phyloP scores from a whole-genome alignment of 176 grass and related monocot species.

The Bromus sterilis region DNA sequence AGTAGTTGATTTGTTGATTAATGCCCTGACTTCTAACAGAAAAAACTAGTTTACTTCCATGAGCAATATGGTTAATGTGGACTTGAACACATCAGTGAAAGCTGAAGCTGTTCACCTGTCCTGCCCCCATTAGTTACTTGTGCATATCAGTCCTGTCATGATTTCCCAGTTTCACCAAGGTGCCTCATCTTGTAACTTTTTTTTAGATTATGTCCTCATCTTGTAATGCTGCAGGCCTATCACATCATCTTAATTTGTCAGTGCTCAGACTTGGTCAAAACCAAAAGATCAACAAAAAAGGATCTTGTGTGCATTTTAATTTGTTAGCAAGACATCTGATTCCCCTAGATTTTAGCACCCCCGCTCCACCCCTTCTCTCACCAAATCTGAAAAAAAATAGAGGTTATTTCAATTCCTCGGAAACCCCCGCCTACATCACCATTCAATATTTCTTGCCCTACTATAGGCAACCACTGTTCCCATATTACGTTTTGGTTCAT shows the following conservation, averaged over 20 bases:
- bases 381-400: not conserved
- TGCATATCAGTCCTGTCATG: not conserved
- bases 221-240: constrained; percentile 10
- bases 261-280: not conserved
- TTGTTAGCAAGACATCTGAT: not conserved
- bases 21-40: not conserved
- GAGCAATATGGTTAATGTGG: not conserved
- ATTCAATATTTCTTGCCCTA: not conserved
- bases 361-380: too few relatives aligned
- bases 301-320: not conserved
- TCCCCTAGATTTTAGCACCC: not conserved
- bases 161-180: not conserved
- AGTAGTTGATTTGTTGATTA: not conserved
- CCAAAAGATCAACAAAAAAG: not conserved
- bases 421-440: not conserved
- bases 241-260: not conserved
- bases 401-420: not conserved
- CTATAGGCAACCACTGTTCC: not conserved
- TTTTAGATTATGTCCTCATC: too few relatives aligned
- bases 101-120: not conserved
- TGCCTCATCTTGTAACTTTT: constrained; percentile 16
- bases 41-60: not conserved
- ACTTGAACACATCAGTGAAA: not conserved
- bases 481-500: not conserved
- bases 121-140: constrained; percentile 12